Evolutionary conservation across 1,284 basidiomycete genomes (phyloP).

Genomic region (Leccinum colubrinum): DNA sequence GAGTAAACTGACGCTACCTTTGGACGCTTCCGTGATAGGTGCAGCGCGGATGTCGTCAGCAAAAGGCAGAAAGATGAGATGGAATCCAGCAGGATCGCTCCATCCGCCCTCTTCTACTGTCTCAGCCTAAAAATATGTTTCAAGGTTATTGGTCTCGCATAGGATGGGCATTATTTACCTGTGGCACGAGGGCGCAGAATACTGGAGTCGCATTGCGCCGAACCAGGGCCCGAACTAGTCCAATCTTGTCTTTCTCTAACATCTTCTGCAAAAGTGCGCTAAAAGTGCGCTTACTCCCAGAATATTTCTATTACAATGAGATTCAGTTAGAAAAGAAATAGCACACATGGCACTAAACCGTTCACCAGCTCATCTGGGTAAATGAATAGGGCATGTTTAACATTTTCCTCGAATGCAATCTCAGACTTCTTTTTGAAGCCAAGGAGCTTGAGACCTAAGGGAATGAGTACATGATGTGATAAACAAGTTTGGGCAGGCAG

Average conservation of each 20-base stretch:
- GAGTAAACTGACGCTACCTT: slow-evolving; percentile 41
- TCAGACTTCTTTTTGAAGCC: slow-evolving; percentile 85
- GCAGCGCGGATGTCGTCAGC: slow-evolving; percentile 90
- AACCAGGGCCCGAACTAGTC: slow-evolving; percentile 70
- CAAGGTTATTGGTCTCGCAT: not conserved
- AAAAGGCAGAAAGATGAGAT: slow-evolving; percentile 89
- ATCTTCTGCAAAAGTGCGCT: slow-evolving; percentile 85
- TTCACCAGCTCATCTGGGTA: slow-evolving; percentile 88
- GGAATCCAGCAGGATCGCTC: slow-evolving; percentile 87
- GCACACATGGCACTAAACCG: not conserved
- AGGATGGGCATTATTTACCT: slow-evolving; percentile 46
- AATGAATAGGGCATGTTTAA: slow-evolving; percentile 91
- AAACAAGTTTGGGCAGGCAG: slow-evolving; percentile 19
- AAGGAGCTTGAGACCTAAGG: slow-evolving; percentile 77
- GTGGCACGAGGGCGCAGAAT: slow-evolving; percentile 88
- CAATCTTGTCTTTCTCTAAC: slow-evolving; percentile 81
- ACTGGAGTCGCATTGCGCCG: slow-evolving; percentile 74
- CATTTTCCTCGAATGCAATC: slow-evolving; percentile 82
- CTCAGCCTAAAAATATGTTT: slow-evolving; percentile 54
- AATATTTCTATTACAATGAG: slow-evolving; percentile 55
- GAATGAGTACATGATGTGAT: not conserved
- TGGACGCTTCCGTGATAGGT: slow-evolving; percentile 55
- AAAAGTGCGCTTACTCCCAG: slow-evolving; percentile 92
- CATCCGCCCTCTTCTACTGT: slow-evolving; percentile 71
- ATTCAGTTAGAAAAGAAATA: not conserved